Percentiles rank a stretch among this genome's conserved stretches.
These are phyloP conservation scores for Epichloe hybrida DNA, from an alignment of 2,329 filamentous ascomycete genomes.

Conservation along the genomic window DNA sequence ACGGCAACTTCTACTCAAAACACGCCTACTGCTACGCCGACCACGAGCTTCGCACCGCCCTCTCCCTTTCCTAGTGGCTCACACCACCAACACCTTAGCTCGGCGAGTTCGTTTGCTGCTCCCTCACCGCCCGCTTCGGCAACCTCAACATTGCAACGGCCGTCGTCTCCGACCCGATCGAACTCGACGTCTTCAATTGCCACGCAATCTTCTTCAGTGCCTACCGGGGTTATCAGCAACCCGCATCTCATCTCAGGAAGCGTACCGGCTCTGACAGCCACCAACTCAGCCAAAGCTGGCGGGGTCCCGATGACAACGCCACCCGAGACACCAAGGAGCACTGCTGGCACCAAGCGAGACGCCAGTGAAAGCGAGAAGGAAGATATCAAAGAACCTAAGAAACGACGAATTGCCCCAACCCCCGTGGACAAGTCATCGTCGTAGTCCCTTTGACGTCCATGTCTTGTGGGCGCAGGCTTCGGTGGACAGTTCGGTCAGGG, in stretches of 20 bases:
- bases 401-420: slow-evolving; percentile 57
- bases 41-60: slow-evolving; percentile 45
- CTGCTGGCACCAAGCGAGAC: slow-evolving; percentile 40
- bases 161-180: slow-evolving; percentile 69
- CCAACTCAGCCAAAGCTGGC: slow-evolving; percentile 50
- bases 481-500: neutral
- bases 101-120: slow-evolving; percentile 42
- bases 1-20: slow-evolving; percentile 41
- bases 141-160: slow-evolving; percentile 48
- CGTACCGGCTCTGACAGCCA: slow-evolving; percentile 62
- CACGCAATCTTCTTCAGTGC: slow-evolving; percentile 42
- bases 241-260: slow-evolving; percentile 66
- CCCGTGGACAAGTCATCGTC: slow-evolving; percentile 25
- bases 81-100: slow-evolving; percentile 43
- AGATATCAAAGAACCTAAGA: slow-evolving; percentile 45
- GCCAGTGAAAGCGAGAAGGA: slow-evolving; percentile 41
- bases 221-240: slow-evolving; percentile 52
- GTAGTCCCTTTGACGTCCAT: neutral
- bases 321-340: slow-evolving; percentile 63
- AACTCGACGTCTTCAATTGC: slow-evolving; percentile 73
- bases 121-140: slow-evolving; percentile 42
- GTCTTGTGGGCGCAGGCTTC: neutral
- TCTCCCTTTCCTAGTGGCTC: slow-evolving; percentile 40
- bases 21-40: slow-evolving; percentile 60
- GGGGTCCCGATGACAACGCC: slow-evolving; percentile 73